Evolutionary conservation across 305 asterid species (phyloP).

Genomic region (Nicotiana rustica): DNA sequence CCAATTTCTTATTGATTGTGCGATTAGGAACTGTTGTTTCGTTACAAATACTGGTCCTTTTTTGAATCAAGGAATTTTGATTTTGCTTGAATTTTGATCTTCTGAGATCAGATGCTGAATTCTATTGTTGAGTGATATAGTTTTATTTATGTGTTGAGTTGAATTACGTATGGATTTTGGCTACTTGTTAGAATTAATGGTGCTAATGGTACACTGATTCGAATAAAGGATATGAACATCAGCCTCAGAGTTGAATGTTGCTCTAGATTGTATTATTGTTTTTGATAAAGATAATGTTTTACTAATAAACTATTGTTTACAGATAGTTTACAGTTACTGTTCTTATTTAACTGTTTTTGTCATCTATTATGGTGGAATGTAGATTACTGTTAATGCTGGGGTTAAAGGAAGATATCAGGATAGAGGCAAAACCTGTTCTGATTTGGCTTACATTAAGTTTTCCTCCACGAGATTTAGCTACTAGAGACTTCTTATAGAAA

Average conservation of each 20-base stretch:
- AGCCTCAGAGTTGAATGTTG: not conserved
- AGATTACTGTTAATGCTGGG: slow-evolving; percentile 16
- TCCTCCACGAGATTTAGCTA: not conserved
- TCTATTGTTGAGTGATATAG: slow-evolving; percentile 1
- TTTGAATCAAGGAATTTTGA: not conserved
- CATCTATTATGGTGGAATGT: slow-evolving; percentile 16
- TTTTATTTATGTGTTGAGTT: not conserved
- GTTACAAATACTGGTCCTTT: not conserved
- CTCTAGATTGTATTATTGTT: slow-evolving; percentile 9
- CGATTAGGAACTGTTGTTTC: slow-evolving; percentile 26
- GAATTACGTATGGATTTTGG: not conserved
- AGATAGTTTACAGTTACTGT: not conserved
- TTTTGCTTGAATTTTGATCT: not conserved
- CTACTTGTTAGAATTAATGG: not conserved
- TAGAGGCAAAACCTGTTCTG: not conserved
- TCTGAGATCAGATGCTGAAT: slow-evolving; percentile 26
- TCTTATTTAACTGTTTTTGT: slow-evolving; percentile 1
- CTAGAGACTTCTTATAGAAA: not conserved
- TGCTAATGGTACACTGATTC: not conserved
- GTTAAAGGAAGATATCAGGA: slow-evolving; percentile 4
- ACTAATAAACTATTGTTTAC: not conserved
- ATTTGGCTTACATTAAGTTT: not conserved
- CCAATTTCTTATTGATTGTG: not conserved
- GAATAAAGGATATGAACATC: slow-evolving; percentile 8
- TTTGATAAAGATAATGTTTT: not conserved